Base-by-base conservation (phyloP, 2,329 filamentous ascomycete genomes). In the Sporothrix brasiliensis region DNA sequence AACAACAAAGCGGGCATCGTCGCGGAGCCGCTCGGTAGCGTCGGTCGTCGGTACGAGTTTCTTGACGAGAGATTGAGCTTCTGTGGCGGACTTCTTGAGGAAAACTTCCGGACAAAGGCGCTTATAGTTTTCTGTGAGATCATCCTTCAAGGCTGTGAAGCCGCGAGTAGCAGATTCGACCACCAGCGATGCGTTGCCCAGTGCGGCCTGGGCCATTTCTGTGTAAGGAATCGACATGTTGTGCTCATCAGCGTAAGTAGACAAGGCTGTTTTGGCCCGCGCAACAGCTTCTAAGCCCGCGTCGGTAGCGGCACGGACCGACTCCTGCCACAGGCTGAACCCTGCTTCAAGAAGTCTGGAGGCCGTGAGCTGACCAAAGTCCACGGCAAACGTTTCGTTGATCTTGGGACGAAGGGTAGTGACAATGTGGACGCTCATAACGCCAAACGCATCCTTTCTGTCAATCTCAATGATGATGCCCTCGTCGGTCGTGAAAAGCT, bases 341-440 rank as follows among this genome's bases (percentile, higher is more conserved):
- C 83, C 82, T 9, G 79, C 80, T 69, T 84, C 83, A 6, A 84
- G 73, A 16, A 80, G 81, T 52, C 82, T 81, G 14, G 79, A 80
- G 54, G 86, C 76, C 19, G 81, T 77, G 27, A 82, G 79, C 76
- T 79, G 83, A 61, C 87, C 86, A 77, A 90, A 88, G 76, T 89
- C 84, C 41, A 90, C 79, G 52, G 84, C 83, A 76, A 89, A 87
- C 0, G 84, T 85, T 78, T 89, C 87, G 75, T 86, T 86, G 73
- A 89, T 82, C 77, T 83, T 86, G 30, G 88, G 88, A 72, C 85
- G 86, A 69, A 83, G 86, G 16, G 82, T 86, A 0, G 88, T 88
- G 69, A 84, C 81, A 49, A 91, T 82, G 2, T 85, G 84, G 58
- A 91, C 81, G 68, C 86, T 86, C 67, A 90, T 77, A 50, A 86